phyloP scores from a whole-genome alignment of 1,284 basidiomycete genomes.

The Apiotrichum domesticum region DNA sequence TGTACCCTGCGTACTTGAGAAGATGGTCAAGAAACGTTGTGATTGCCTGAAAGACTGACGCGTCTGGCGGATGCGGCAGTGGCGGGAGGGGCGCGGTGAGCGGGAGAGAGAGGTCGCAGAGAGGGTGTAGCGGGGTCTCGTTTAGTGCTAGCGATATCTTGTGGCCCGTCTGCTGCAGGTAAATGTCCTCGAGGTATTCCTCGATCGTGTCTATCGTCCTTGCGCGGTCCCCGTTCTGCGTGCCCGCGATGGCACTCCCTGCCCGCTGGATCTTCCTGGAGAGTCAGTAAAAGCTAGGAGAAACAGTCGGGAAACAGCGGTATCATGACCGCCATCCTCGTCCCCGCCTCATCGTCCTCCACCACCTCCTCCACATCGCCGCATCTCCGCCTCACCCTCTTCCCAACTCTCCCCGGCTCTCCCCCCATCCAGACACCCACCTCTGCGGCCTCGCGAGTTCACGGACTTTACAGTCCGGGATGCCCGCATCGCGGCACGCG shows the following conservation, averaged over 20 bases:
- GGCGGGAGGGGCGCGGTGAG: constrained; percentile 2
- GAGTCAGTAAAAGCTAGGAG: no score
- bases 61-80: constrained; percentile 4
- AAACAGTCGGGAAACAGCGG: no score
- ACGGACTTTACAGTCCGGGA: constrained; percentile 11
- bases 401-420: no score
- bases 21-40: constrained; percentile 6
- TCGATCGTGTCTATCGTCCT: constrained; percentile 1
- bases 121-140: constrained; percentile 10
- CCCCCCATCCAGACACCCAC: neutral
- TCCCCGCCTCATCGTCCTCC: no score
- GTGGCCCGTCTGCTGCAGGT: constrained; percentile 3
- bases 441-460: constrained; percentile 8
- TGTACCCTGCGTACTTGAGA: constrained; percentile 11
- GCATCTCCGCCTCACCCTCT: no score
- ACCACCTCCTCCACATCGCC: no score
- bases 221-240: constrained; percentile 8
- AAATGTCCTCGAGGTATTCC: constrained; percentile 9
- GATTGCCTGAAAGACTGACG: constrained; percentile 6
- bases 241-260: constrained; percentile 4
- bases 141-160: constrained; percentile 10
- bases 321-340: no score
- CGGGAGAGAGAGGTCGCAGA: constrained; percentile 3
- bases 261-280: neutral
- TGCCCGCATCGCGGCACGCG: constrained; percentile 12